A percentile compares a stretch with the other conserved stretches of the same genome.
Conservation (phyloP, 805 yeast genomes). For the Ogataea methylovora region DNA sequence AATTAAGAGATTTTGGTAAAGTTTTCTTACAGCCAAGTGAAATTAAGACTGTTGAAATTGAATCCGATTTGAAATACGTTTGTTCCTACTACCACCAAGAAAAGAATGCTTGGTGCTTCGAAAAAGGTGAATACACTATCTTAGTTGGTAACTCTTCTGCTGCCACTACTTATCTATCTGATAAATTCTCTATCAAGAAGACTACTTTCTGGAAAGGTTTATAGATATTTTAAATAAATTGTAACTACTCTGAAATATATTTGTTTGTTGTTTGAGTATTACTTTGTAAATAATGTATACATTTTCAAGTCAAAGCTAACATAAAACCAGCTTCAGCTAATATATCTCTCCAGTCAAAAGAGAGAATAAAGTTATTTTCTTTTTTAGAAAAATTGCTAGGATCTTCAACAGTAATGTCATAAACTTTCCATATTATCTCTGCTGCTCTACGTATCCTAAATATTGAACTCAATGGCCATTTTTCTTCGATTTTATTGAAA, state of each 20-base stretch:
- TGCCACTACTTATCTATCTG: conserved; percentile 4
- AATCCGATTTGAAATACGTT: conserved; percentile 39
- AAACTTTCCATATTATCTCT: conserved; percentile 22
- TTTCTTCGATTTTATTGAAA: conserved; percentile 10
- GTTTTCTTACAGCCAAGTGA: conserved; percentile 39
- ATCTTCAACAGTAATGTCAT: conserved; percentile 13
- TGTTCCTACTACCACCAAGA: conserved; percentile 48
- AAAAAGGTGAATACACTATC: conserved; percentile 42
- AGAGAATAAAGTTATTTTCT: neutral
- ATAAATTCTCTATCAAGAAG: conserved; percentile 3
- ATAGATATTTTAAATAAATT: no score
- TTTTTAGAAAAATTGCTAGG: neutral
- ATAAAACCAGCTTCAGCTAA: conserved; percentile 15
- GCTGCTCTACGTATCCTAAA: conserved; percentile 16
- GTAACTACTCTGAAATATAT: no score
- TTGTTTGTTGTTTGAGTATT: no score
- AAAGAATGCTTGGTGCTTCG: conserved; percentile 41
- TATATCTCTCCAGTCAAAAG: conserved; percentile 23
- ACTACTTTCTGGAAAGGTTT: conserved; percentile 8
- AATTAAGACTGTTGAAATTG: conserved; percentile 27
- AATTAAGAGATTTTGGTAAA: conserved; percentile 52
- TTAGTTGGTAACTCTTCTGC: conserved; percentile 33
- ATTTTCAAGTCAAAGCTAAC: conserved; percentile 17
- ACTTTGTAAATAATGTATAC: no score
- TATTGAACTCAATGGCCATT: conserved; percentile 22